Evolutionary conservation across 495 filamentous ascomycete genomes (phyloP), one percentile per base, ranked within the genome.

Genomic region (Aspergillus diversus): DNA sequence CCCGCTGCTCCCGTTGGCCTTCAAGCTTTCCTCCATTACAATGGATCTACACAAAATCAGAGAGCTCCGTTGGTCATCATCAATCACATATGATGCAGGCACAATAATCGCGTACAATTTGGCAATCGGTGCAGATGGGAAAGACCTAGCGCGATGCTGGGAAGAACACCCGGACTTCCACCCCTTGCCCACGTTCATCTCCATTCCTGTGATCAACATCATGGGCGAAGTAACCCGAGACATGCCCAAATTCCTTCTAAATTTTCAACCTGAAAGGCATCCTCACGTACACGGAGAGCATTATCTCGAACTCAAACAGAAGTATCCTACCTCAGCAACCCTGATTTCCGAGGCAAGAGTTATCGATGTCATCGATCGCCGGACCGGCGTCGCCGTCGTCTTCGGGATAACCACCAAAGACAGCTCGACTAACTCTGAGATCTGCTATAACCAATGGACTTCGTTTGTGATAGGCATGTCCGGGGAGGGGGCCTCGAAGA

Each of bases 391-490:
- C 0, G 47, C 47, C 7, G n/a, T 50, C 16, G 13, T 27, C 3
- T 21, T 50, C 8, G 57, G 27, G 11, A 50, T 50, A 17, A 21
- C 13, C 3, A 60, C 55, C 7, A n/a, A 15, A 5, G 33, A 57
- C 11, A 31, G 13, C 12, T 4, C 33, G 5, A 16, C 34, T 12
- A 12, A 27, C 16, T 13, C 7, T 21, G 46, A 59, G 32, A 35
- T 60, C 4, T 51, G 57, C n/a, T 60, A 51, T 15, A 60, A 51
- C 34, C 46, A 51, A 50, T 59, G 57, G 46, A 60, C 57, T 33
- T 60, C 57, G 11, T 60, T 60, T 50, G 32, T 60, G 11, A 58
- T 58, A 11, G 42, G 37, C 17, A 58, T 58, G 56, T 15, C 35
- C 5, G 37, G 37, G 17, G 39, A 46, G n/a, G 56, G 56, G 39